phyloP scores from a whole-genome alignment of 192 early-diverging fungal genomes.

The Endogone sp. region DNA sequence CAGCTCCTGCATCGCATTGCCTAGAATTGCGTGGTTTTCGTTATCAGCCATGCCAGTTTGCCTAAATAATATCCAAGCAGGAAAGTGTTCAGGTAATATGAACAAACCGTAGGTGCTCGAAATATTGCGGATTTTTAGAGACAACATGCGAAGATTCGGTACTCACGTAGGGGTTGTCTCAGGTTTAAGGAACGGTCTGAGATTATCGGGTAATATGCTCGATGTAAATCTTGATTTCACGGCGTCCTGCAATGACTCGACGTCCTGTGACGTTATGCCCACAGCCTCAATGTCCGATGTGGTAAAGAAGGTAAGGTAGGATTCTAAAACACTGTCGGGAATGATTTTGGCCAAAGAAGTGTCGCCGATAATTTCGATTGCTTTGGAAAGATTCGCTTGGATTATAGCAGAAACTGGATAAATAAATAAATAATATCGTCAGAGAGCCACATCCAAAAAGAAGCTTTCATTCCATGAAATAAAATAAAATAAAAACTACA shows the following conservation, averaged over 20 bases:
- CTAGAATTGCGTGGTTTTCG: not conserved
- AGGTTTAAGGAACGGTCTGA: not conserved
- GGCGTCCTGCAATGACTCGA: slow-evolving; percentile 1
- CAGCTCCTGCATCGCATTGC: slow-evolving; percentile 30
- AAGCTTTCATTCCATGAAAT: no score
- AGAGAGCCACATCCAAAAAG: no score
- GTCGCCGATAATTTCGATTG: not conserved
- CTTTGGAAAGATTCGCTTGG: not conserved
- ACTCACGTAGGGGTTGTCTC: not conserved
- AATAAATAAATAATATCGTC: not conserved
- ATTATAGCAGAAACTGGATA: not conserved
- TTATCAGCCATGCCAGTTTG: not conserved
- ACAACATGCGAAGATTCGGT: no score
- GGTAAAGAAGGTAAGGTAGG: slow-evolving; percentile 12
- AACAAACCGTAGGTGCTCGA: no score
- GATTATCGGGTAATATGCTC: slow-evolving; percentile 5
- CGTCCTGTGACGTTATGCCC: slow-evolving; percentile 1
- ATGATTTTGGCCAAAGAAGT: slow-evolving; percentile 14
- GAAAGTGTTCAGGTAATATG: no score
- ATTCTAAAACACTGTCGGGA: slow-evolving; percentile 11
- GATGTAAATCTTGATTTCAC: slow-evolving; percentile 4
- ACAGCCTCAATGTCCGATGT: slow-evolving; percentile 10
- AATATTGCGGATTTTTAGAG: no score
- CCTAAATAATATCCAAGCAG: not conserved
- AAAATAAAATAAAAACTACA: no score